A percentile compares a stretch with the other conserved stretches of the same genome.
phyloP scores from a whole-genome alignment of 768 basidiomycete species.

The Fibroporia radiculosa region DNA sequence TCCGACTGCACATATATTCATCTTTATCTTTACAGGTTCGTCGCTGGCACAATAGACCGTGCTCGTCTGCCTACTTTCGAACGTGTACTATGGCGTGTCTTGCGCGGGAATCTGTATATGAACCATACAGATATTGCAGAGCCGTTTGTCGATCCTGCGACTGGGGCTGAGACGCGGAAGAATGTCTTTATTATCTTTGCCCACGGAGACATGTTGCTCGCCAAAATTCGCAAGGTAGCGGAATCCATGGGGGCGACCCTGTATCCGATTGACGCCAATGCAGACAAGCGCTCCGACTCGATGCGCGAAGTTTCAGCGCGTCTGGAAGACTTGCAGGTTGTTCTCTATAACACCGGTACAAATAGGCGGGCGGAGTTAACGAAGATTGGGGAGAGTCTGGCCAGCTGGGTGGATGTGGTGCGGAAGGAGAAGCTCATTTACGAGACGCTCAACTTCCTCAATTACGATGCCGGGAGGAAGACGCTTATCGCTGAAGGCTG shows the following conservation, averaged over 20 bases:
- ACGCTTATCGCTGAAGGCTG: constrained; percentile 96
- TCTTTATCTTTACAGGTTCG: constrained; percentile 50
- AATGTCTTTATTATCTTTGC: constrained; percentile 99
- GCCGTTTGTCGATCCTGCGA: constrained; percentile 83
- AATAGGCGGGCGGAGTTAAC: constrained; percentile 79
- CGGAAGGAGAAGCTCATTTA: constrained; percentile 94
- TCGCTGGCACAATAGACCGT: constrained; percentile 95
- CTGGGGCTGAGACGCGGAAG: constrained; percentile 82
- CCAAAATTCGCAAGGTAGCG: constrained; percentile 96
- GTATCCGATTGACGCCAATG: constrained; percentile 92
- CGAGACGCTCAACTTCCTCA: constrained; percentile 91
- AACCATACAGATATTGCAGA: constrained; percentile 94
- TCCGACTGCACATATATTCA: not conserved
- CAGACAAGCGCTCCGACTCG: constrained; percentile 85
- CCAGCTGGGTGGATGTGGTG: constrained; percentile 91
- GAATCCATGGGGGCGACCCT: constrained; percentile 99
- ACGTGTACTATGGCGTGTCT: constrained; percentile 94
- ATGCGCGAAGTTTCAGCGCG: constrained; percentile 83
- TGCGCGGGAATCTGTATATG: constrained; percentile 98
- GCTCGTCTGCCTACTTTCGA: constrained; percentile 89
- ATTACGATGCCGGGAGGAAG: constrained; percentile 89
- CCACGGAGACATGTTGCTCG: constrained; percentile 84
- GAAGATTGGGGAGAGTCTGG: constrained; percentile 76
- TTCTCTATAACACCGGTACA: constrained; percentile 82
- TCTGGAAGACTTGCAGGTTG: constrained; percentile 85